Percentiles rank a stretch among this genome's conserved stretches.
These are phyloP conservation scores for Massarina eburnea DNA, from an alignment of 2,329 filamentous ascomycete genomes.

Conservation along the genomic window DNA sequence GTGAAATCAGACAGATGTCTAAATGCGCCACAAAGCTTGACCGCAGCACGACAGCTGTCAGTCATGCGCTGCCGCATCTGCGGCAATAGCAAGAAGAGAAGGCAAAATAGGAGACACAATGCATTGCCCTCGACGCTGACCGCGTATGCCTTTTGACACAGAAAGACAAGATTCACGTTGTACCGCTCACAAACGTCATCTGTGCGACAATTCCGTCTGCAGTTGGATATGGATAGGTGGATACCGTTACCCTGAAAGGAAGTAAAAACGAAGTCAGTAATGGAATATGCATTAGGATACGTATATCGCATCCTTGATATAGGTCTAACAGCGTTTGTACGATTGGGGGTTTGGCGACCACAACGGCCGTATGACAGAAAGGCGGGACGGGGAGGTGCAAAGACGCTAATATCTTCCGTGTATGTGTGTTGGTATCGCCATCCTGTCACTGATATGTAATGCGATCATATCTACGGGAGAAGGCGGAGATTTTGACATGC, in stretches of 20 bases:
- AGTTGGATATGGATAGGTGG: neutral
- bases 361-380: too few relatives aligned
- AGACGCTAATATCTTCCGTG: too few relatives aligned
- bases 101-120: conserved; percentile 3
- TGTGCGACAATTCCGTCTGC: conserved; percentile 12
- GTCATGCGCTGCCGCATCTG: conserved; percentile 20
- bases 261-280: too few relatives aligned
- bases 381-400: neutral
- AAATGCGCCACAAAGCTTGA: conserved; percentile 42
- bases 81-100: too few relatives aligned
- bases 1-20: neutral
- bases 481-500: conserved; percentile 28
- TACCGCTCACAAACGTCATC: conserved; percentile 10
- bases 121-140: neutral
- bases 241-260: conserved; percentile 8
- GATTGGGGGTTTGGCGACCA: neutral
- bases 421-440: neutral
- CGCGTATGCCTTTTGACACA: neutral
- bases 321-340: neutral
- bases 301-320: neutral
- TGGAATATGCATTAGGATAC: too few relatives aligned
- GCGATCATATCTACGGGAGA: neutral
- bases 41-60: conserved; percentile 24
- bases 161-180: neutral
- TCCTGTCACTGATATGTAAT: neutral